Conservation (phyloP, 1,284 basidiomycete species). For the Blastosporella zonata region DNA sequence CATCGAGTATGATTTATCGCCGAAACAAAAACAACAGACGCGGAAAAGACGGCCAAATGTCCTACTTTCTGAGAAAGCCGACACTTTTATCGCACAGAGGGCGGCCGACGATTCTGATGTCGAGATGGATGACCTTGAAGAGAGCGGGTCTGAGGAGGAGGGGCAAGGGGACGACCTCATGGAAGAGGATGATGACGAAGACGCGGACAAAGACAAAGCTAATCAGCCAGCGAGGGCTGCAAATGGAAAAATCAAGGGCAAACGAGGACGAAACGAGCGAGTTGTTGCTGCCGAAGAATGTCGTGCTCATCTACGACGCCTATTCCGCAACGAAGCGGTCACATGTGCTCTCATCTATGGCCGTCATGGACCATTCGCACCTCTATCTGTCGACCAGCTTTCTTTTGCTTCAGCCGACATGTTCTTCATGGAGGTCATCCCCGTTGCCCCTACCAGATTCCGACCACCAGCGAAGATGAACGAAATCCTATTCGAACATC, state of each 20-base stretch:
- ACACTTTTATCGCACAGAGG: constrained; percentile 24
- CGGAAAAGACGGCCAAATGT: constrained; percentile 70
- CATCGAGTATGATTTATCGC: constrained; percentile 86
- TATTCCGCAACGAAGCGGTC: constrained; percentile 83
- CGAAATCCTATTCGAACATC: constrained; percentile 93
- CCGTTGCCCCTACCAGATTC: constrained; percentile 94
- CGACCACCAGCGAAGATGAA: constrained; percentile 92
- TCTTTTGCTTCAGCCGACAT: constrained; percentile 84
- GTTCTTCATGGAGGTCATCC: constrained; percentile 95
- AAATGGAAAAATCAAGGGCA: constrained; percentile 74
- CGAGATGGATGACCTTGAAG: constrained; percentile 39
- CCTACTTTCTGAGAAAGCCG: constrained; percentile 48
- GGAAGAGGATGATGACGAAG: constrained; percentile 38
- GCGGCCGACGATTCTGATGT: constrained; percentile 40
- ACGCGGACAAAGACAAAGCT: constrained; percentile 31
- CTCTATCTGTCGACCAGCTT: constrained; percentile 50
- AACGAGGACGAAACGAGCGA: constrained; percentile 80
- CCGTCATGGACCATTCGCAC: constrained; percentile 84
- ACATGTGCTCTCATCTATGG: constrained; percentile 91
- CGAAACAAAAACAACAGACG: constrained; percentile 74
- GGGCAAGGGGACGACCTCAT: constrained; percentile 41
- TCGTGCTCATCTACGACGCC: constrained; percentile 85
- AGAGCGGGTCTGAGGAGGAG: constrained; percentile 35
- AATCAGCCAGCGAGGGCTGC: constrained; percentile 58
- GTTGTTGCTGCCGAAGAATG: constrained; percentile 91